Evolutionary conservation across 192 early-diverging fungal species (phyloP).

Genomic region (Oehlia diaphana): DNA sequence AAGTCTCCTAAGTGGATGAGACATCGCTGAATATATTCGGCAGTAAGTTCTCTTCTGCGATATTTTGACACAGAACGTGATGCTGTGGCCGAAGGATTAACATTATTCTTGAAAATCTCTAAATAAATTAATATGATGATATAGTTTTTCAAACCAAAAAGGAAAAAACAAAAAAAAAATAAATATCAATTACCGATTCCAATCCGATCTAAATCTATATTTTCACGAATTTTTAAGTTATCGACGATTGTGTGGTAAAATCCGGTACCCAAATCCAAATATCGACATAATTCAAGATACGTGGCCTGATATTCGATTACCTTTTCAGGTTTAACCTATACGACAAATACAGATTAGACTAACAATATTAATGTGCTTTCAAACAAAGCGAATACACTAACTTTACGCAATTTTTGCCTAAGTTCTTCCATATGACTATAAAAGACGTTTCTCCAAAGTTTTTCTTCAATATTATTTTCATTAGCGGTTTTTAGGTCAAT

Average conservation of each 20-base stretch:
- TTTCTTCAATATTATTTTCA: constrained; percentile 54
- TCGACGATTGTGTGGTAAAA: constrained; percentile 56
- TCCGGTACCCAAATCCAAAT: constrained; percentile 51
- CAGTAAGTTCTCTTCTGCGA: constrained; percentile 35
- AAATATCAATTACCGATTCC: constrained; percentile 40
- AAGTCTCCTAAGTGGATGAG: constrained; percentile 58
- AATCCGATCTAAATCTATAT: constrained; percentile 48
- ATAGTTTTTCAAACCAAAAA: not conserved
- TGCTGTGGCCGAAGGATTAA: constrained; percentile 18
- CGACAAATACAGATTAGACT: not conserved
- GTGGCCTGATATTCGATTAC: constrained; percentile 31
- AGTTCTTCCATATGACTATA: constrained; percentile 55
- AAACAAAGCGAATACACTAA: constrained; percentile 23
- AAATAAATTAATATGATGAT: constrained; percentile 25
- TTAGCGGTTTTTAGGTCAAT: constrained; percentile 49
- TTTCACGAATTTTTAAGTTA: constrained; percentile 45
- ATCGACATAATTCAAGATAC: constrained; percentile 43
- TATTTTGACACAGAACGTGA: constrained; percentile 4
- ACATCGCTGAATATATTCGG: constrained; percentile 50
- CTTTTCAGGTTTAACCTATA: constrained; percentile 38
- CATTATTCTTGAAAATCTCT: constrained; percentile 13
- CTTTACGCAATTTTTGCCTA: constrained; percentile 50
- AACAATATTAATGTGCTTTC: not conserved
- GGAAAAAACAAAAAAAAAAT: not conserved
- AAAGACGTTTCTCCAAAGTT: constrained; percentile 58